Evolutionary conservation across 2,329 filamentous ascomycete genomes (phyloP).

Genomic region (Penicillium digitatum): DNA sequence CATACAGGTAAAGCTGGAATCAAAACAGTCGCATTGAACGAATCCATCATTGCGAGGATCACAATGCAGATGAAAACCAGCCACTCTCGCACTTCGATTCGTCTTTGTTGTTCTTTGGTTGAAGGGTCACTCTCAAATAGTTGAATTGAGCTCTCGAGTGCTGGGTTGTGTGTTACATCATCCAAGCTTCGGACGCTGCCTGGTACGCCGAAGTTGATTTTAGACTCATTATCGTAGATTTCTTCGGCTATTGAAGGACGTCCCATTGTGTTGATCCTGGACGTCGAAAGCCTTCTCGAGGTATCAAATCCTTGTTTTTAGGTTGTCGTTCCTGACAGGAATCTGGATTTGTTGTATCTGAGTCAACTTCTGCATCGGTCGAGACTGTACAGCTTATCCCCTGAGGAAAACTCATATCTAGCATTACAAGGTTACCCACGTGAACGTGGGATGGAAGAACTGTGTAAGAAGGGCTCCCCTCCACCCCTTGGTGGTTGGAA

Average conservation of each 20-base stretch:
- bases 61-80: slow-evolving; percentile 43
- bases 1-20: slow-evolving; percentile 46
- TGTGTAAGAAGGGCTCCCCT: background rate
- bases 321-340: background rate
- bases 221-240: slow-evolving; percentile 15
- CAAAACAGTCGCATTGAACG: slow-evolving; percentile 49
- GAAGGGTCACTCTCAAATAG: slow-evolving; percentile 17
- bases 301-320: background rate
- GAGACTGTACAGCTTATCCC: background rate
- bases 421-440: background rate
- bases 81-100: slow-evolving; percentile 39
- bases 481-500: background rate
- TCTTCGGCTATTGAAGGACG: slow-evolving; percentile 6
- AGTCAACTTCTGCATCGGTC: background rate
- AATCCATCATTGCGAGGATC: slow-evolving; percentile 48
- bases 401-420: slow-evolving; percentile 2
- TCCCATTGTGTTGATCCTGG: slow-evolving; percentile 11
- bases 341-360: background rate
- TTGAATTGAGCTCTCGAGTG: slow-evolving; percentile 19
- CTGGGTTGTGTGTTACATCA: slow-evolving; percentile 5
- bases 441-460: background rate
- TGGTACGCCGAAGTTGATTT: slow-evolving; percentile 11
- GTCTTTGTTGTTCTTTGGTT: slow-evolving; percentile 31
- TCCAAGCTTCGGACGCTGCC: slow-evolving; percentile 16
- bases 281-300: background rate